Conservation (phyloP, 257 asterid genomes). For the Lavandula angustifolia region DNA sequence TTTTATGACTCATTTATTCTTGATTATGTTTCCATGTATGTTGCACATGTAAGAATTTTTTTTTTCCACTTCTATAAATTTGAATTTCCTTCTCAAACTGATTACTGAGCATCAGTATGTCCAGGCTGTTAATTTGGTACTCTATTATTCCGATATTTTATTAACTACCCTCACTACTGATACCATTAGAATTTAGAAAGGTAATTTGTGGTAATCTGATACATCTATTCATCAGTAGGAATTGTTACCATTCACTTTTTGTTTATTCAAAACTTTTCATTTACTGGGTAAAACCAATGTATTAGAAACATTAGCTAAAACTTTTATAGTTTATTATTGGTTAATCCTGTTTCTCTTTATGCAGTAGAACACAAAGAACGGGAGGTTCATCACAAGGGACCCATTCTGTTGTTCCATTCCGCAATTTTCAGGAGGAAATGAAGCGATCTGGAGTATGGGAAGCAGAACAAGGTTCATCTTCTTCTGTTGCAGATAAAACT, state of each 20-base stretch:
- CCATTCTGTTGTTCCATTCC: constrained; percentile 84
- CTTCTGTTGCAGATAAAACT: constrained; percentile 57
- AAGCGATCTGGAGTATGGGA: constrained; percentile 87
- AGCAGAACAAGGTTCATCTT: constrained; percentile 63
- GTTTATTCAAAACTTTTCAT: background rate
- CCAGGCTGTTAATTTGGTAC: background rate
- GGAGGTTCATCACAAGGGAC: constrained; percentile 66
- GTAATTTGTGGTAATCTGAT: background rate
- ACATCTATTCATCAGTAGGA: background rate
- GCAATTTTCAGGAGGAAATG: constrained; percentile 95
- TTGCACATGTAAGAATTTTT: background rate
- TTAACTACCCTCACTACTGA: background rate
- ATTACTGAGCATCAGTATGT: constrained; percentile 8
- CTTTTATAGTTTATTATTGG: background rate
- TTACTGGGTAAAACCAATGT: background rate
- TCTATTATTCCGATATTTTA: background rate
- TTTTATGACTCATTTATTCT: background rate
- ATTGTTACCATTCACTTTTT: background rate
- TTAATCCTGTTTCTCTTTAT: constrained; percentile 24
- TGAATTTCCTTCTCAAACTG: constrained; percentile 15
- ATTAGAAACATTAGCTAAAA: background rate
- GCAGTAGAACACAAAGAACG: constrained; percentile 47
- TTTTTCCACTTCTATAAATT: background rate
- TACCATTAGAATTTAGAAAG: background rate
- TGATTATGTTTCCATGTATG: constrained; percentile 4